These are phyloP conservation scores for Beta macrorhiza DNA, from an alignment of 179 eudicot species.

Conservation along the genomic window DNA sequence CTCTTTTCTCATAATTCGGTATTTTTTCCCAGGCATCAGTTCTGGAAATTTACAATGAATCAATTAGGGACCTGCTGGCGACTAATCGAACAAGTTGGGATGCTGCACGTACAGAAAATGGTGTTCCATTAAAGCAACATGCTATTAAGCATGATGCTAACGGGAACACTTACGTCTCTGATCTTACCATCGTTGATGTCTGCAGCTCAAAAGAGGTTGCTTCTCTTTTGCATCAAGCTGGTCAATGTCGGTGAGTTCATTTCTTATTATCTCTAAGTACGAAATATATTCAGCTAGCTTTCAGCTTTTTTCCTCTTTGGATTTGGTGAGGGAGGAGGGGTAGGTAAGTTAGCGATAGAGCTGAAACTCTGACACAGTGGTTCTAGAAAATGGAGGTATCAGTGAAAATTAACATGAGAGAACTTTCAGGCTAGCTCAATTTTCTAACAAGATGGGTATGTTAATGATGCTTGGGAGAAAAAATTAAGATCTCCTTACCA, in stretches of 20 bases:
- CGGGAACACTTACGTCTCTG: constrained; percentile 69
- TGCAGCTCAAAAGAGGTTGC: constrained; percentile 68
- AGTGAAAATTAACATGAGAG: not conserved
- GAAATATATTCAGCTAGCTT: not conserved
- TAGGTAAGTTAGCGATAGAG: not conserved
- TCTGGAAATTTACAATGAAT: constrained; percentile 75
- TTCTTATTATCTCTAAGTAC: not conserved
- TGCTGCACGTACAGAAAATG: constrained; percentile 46
- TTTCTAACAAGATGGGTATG: not conserved
- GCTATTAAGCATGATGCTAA: constrained; percentile 64
- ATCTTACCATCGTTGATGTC: constrained; percentile 75
- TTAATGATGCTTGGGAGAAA: not conserved
- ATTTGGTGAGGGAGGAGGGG: not conserved
- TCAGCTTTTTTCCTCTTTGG: not conserved
- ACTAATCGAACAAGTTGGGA: constrained; percentile 50
- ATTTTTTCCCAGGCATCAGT: constrained; percentile 56
- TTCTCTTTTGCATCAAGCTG: constrained; percentile 65
- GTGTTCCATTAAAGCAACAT: constrained; percentile 56
- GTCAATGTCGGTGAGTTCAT: constrained; percentile 51
- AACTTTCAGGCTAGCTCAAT: not conserved
- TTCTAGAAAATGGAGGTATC: not conserved
- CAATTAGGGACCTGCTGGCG: constrained; percentile 62
- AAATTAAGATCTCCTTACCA: not conserved
- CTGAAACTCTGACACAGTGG: not conserved
- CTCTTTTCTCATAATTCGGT: not conserved